These are phyloP conservation scores for Alternaria dauci DNA, from an alignment of 2,329 filamentous ascomycete species.

Conservation along the genomic window DNA sequence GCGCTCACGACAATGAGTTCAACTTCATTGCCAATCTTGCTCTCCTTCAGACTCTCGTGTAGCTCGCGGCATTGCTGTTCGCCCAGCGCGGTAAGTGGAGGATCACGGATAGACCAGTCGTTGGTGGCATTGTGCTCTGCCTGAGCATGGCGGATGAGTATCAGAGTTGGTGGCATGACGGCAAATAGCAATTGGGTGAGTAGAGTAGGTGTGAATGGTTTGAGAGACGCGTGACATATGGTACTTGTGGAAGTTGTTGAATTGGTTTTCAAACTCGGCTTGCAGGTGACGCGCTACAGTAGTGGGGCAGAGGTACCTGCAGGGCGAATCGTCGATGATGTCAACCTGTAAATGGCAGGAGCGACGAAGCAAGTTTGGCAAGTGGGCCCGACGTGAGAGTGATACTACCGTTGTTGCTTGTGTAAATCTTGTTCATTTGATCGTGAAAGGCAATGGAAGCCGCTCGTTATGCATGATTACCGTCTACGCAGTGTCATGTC, in stretches of 20 bases:
- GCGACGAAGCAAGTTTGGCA: slow-evolving; percentile 6
- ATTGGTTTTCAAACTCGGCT: slow-evolving; percentile 9
- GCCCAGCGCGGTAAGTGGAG: slow-evolving; percentile 53
- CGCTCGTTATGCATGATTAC: slow-evolving; percentile 36
- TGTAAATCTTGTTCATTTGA: slow-evolving; percentile 16
- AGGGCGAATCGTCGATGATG: slow-evolving; percentile 21
- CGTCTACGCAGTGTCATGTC: slow-evolving; percentile 37
- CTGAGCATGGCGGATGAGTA: slow-evolving; percentile 57
- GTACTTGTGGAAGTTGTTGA: slow-evolving; percentile 6
- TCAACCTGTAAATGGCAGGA: slow-evolving; percentile 7
- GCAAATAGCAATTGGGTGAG: neutral
- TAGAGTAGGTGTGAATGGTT: neutral
- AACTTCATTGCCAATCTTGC: slow-evolving; percentile 54
- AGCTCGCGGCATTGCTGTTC: slow-evolving; percentile 53
- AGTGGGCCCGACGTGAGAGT: slow-evolving; percentile 2
- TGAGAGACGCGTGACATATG: neutral
- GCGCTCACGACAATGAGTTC: slow-evolving; percentile 69
- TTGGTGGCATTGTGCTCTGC: slow-evolving; percentile 55
- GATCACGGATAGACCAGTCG: slow-evolving; percentile 55
- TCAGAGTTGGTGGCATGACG: slow-evolving; percentile 55
- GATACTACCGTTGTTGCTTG: slow-evolving; percentile 8
- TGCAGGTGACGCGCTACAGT: slow-evolving; percentile 18
- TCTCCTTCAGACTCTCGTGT: slow-evolving; percentile 48
- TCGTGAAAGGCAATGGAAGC: slow-evolving; percentile 30
- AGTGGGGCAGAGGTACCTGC: slow-evolving; percentile 26